Percentiles rank a stretch among this genome's conserved stretches.
Conservation (phyloP, 441 rosid genomes). For the Populus hybrid region DNA sequence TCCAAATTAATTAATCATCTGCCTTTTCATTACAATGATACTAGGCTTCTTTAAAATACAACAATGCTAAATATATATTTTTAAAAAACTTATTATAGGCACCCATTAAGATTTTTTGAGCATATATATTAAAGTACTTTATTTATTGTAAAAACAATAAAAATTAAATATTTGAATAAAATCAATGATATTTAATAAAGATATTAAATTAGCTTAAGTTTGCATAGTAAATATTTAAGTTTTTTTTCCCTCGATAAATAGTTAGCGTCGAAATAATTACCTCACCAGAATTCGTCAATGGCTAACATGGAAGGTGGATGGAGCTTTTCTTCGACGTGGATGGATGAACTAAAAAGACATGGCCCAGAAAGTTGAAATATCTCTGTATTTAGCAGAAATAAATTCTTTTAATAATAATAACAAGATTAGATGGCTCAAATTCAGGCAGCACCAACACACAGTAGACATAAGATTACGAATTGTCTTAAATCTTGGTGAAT, state of each 20-base stretch:
- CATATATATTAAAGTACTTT: too few relatives aligned
- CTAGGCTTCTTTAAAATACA: neutral
- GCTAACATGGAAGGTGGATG: neutral
- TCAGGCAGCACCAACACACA: neutral
- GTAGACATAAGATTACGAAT: neutral
- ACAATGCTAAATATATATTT: neutral
- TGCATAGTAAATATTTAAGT: too few relatives aligned
- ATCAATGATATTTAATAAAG: too few relatives aligned
- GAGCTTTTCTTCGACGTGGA: conserved; percentile 18
- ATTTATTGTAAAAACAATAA: too few relatives aligned
- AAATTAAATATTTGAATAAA: too few relatives aligned
- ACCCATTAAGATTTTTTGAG: too few relatives aligned
- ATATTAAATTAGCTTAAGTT: too few relatives aligned
- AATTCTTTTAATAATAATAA: too few relatives aligned
- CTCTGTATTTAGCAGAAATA: neutral
- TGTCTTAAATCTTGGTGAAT: neutral
- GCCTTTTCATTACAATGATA: neutral
- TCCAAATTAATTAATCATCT: too few relatives aligned
- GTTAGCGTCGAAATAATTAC: too few relatives aligned
- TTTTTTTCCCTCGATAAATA: too few relatives aligned
- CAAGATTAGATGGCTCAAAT: neutral
- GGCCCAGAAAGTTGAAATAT: neutral
- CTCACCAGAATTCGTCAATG: neutral
- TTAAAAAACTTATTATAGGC: too few relatives aligned
- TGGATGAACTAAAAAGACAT: conserved; percentile 4